Conservation (phyloP, 805 yeast species). For the Starmerella gropengiesseri region DNA sequence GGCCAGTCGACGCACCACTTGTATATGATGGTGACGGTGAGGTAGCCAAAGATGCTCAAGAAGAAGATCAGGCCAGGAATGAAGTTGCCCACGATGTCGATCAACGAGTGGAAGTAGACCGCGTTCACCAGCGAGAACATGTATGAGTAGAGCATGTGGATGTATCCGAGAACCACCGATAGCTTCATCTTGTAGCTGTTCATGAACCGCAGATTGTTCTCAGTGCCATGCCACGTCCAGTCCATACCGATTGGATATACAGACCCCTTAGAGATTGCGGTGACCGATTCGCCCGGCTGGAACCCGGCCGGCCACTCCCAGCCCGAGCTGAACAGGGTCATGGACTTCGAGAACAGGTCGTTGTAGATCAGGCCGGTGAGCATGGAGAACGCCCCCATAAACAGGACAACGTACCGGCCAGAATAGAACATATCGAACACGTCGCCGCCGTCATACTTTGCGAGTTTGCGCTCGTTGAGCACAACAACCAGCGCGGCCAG, state of each 20-base stretch:
- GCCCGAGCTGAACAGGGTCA: slow-evolving; percentile 78
- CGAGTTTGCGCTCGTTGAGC: slow-evolving; percentile 59
- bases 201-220: slow-evolving; percentile 76
- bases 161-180: slow-evolving; percentile 86
- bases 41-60: slow-evolving; percentile 93
- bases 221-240: slow-evolving; percentile 95
- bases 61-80: slow-evolving; percentile 87
- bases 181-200: slow-evolving; percentile 97
- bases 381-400: slow-evolving; percentile 93
- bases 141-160: slow-evolving; percentile 87
- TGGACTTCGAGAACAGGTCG: slow-evolving; percentile 83
- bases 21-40: slow-evolving; percentile 73
- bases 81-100: slow-evolving; percentile 86
- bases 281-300: slow-evolving; percentile 55
- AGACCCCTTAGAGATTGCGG: slow-evolving; percentile 52
- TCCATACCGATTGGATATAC: slow-evolving; percentile 81
- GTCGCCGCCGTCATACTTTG: slow-evolving; percentile 68
- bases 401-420: slow-evolving; percentile 79
- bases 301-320: slow-evolving; percentile 79
- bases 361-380: slow-evolving; percentile 91
- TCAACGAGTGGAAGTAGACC: slow-evolving; percentile 49
- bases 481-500: slow-evolving; percentile 64
- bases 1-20: slow-evolving; percentile 95
- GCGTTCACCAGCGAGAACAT: slow-evolving; percentile 77
- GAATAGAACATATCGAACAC: slow-evolving; percentile 91